Percentiles rank a stretch among this genome's conserved stretches.
Conservation (phyloP, 768 basidiomycete species). For the Auricularia heimuer region DNA sequence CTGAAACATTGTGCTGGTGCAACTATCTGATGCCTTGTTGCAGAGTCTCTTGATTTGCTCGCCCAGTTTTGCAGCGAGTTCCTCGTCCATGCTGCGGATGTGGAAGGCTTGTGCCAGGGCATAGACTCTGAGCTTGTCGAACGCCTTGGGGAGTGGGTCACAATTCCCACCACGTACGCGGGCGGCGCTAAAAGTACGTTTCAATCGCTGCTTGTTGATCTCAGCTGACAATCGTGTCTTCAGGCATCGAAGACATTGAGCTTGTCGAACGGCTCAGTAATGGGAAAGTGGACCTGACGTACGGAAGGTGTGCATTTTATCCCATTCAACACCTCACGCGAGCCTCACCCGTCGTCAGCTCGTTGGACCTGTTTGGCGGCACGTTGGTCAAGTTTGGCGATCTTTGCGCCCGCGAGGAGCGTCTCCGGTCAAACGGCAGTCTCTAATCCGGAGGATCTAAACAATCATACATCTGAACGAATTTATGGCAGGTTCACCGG, state of each 20-base stretch:
- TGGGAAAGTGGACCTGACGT: conserved; percentile 86
- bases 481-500: too few species aligned
- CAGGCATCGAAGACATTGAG: conserved; percentile 72
- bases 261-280: conserved; percentile 69
- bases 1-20: neutral
- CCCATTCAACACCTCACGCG: neutral
- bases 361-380: conserved; percentile 68
- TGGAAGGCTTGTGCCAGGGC: conserved; percentile 93
- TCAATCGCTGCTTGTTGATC: too few species aligned
- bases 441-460: too few species aligned
- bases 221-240: neutral
- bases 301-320: conserved; percentile 47
- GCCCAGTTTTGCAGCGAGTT: conserved; percentile 89
- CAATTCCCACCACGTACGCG: conserved; percentile 90
- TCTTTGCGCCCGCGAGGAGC: conserved; percentile 22
- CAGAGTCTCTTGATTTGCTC: conserved; percentile 71
- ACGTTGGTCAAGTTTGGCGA: conserved; percentile 51
- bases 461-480: too few species aligned
- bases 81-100: conserved; percentile 94
- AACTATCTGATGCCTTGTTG: neutral
- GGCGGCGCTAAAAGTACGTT: conserved; percentile 84
- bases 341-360: conserved; percentile 19
- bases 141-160: conserved; percentile 82
- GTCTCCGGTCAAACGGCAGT: too few species aligned
- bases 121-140: conserved; percentile 83